Evolutionary conservation across 192 early-diverging fungal genomes (phyloP).

Genomic region (Thamnidium elegans): DNA sequence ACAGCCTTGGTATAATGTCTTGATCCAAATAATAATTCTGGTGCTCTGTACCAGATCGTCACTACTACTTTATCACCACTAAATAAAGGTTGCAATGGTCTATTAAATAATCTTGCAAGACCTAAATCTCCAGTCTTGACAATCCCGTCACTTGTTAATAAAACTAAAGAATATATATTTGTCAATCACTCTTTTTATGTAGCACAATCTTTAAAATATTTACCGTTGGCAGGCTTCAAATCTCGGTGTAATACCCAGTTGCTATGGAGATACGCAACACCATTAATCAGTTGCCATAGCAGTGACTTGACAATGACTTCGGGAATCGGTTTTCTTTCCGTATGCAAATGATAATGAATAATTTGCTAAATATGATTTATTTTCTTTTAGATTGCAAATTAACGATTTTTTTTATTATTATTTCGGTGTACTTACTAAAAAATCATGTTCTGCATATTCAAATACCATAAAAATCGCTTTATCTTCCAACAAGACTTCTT

Average conservation of each 20-base stretch:
- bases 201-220: too few relatives aligned
- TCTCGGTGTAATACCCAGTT: constrained; percentile 87
- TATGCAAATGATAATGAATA: constrained; percentile 83
- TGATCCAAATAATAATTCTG: constrained; percentile 85
- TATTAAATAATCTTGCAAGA: constrained; percentile 76
- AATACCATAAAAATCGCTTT: constrained; percentile 95
- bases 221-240: constrained; percentile 87
- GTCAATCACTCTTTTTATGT: not conserved
- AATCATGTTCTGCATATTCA: constrained; percentile 96
- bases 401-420: not conserved
- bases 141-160: constrained; percentile 83
- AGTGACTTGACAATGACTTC: constrained; percentile 86
- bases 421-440: constrained; percentile 58
- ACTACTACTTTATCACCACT: constrained; percentile 87
- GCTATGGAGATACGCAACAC: constrained; percentile 83
- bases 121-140: constrained; percentile 96
- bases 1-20: constrained; percentile 85
- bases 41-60: constrained; percentile 96
- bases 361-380: constrained; percentile 65
- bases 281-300: constrained; percentile 86
- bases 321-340: constrained; percentile 73
- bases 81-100: constrained; percentile 75
- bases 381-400: not conserved
- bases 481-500: constrained; percentile 90
- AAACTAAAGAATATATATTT: constrained; percentile 41